Conservation (phyloP, 1,284 basidiomycete genomes). For the Tranzscheliella williamsii region DNA sequence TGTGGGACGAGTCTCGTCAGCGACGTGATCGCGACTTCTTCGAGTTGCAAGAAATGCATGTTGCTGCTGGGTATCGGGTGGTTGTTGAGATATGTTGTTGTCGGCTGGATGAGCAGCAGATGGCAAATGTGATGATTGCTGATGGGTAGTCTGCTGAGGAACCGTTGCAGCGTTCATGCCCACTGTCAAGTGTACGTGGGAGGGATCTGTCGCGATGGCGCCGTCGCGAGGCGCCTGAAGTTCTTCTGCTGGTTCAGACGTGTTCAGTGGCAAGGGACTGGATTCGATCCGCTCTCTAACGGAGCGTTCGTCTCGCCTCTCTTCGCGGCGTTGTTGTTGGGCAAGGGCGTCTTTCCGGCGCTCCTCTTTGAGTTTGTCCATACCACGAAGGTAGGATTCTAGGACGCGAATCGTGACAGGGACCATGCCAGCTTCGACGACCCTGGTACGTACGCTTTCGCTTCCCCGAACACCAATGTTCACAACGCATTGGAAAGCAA, state of each 20-base stretch:
- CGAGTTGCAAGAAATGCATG: no score
- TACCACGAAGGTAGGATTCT: slow-evolving; percentile 71
- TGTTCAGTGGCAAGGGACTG: no score
- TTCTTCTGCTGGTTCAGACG: background rate
- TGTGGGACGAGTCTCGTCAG: slow-evolving; percentile 27
- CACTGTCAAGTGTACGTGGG: no score
- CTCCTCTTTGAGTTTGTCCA: slow-evolving; percentile 59
- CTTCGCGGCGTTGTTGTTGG: slow-evolving; percentile 29
- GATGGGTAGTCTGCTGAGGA: no score
- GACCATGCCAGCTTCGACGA: slow-evolving; percentile 93
- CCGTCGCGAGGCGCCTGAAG: background rate
- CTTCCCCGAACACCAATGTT: slow-evolving; percentile 97
- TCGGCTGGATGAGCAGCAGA: no score
- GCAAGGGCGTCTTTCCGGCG: slow-evolving; percentile 21
- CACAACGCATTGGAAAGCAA: slow-evolving; percentile 92
- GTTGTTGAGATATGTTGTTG: no score
- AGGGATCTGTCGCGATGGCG: background rate
- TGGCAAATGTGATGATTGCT: no score
- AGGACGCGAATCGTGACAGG: slow-evolving; percentile 92
- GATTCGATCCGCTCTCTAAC: slow-evolving; percentile 10
- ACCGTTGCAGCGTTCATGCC: no score
- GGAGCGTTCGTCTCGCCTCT: slow-evolving; percentile 26
- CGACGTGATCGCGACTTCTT: no score
- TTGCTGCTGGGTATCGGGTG: no score
- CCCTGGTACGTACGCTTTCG: slow-evolving; percentile 78